Conservation (phyloP, 2,329 filamentous ascomycete genomes). For the Calonectria ilicicola region DNA sequence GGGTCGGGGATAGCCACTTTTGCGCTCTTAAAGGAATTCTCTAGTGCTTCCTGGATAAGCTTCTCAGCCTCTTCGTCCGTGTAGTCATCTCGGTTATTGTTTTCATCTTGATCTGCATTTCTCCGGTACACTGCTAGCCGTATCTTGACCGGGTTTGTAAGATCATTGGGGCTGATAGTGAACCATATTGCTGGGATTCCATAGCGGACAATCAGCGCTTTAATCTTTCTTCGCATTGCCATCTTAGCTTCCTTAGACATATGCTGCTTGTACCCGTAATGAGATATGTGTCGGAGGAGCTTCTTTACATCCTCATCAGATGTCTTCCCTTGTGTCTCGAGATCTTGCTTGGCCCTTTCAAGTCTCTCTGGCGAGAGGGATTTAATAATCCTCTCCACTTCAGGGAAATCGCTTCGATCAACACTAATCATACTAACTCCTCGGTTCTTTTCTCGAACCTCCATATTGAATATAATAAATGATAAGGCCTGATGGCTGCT, state of each 20-base stretch:
- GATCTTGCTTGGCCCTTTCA: background rate
- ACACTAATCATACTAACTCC: slow-evolving; percentile 13
- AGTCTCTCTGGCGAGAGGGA: background rate
- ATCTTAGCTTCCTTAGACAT: background rate
- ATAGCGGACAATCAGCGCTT: background rate
- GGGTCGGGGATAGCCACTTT: slow-evolving; percentile 18
- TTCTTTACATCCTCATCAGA: background rate
- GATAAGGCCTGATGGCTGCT: slow-evolving; percentile 1
- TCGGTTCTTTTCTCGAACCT: background rate
- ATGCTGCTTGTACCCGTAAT: too few species aligned
- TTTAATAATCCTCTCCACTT: background rate
- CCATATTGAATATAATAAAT: slow-evolving; percentile 16
- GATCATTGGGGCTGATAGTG: background rate
- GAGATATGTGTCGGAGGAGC: background rate
- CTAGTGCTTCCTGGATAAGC: background rate
- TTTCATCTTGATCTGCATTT: background rate
- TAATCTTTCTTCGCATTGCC: background rate
- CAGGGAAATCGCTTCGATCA: background rate
- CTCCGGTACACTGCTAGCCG: background rate
- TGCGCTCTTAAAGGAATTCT: slow-evolving; percentile 4
- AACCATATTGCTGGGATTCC: background rate
- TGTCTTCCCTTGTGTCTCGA: too few species aligned
- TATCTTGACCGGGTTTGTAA: background rate
- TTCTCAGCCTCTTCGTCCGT: background rate
- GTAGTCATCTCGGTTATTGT: too few species aligned